Evolutionary conservation across 768 basidiomycete species (phyloP).

Genomic region (Tylopilus sp.): DNA sequence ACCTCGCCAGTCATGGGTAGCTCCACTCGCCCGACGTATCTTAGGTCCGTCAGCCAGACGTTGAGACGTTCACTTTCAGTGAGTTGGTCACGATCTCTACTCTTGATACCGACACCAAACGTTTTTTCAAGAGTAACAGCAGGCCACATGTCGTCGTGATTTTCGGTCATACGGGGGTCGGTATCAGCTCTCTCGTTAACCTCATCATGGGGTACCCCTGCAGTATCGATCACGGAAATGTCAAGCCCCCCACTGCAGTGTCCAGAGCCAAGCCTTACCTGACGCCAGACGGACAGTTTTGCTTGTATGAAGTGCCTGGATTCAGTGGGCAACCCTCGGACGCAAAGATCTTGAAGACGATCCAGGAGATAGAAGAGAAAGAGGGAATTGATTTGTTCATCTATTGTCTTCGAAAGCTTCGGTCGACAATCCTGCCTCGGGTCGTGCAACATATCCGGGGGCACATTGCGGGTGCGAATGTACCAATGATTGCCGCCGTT

Average conservation of each 20-base stretch:
- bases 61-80: background rate
- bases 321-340: constrained; percentile 11
- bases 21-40: background rate
- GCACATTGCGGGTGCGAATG: background rate
- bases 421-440: constrained; percentile 11
- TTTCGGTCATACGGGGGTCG: constrained; percentile 28
- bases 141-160: constrained; percentile 24
- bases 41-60: no score
- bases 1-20: background rate
- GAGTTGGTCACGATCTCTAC: background rate
- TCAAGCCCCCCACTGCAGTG: background rate
- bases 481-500: constrained; percentile 25
- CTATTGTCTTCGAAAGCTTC: constrained; percentile 24
- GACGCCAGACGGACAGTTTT: background rate
- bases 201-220: constrained; percentile 20
- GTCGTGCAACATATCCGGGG: constrained; percentile 7
- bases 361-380: constrained; percentile 13
- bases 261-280: background rate
- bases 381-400: constrained; percentile 22
- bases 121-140: background rate
- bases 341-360: constrained; percentile 10
- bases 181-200: constrained; percentile 29
- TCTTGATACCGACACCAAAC: background rate
- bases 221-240: constrained; percentile 16
- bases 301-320: constrained; percentile 27